A percentile compares a stretch with the other conserved stretches of the same genome.
These are phyloP conservation scores for Macrotyloma uniflorum DNA, from an alignment of 306 rosid genomes.

Conservation along the genomic window DNA sequence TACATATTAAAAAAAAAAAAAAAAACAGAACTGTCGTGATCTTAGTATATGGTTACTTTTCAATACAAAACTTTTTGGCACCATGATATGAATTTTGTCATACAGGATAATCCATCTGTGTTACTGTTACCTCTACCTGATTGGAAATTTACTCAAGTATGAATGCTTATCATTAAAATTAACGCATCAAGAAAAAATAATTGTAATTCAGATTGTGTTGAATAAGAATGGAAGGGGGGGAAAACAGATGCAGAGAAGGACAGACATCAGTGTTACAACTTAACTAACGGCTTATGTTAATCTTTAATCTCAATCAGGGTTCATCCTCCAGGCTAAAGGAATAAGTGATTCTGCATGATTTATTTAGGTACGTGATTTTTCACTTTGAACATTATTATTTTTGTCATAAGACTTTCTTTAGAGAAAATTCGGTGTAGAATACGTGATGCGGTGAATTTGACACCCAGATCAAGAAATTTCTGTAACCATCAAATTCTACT, in stretches of 20 bases:
- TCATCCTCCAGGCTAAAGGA: not conserved
- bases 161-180: too few relatives aligned
- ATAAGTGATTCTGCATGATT: not conserved
- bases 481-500: not conserved
- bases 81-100: not conserved
- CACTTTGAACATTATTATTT: not conserved
- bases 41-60: not conserved
- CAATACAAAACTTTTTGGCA: not conserved
- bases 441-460: not conserved
- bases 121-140: not conserved
- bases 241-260: too few relatives aligned
- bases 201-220: too few relatives aligned
- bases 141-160: slow-evolving; percentile 5
- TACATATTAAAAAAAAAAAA: too few relatives aligned
- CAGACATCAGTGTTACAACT: not conserved
- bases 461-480: not conserved
- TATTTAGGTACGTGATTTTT: not conserved
- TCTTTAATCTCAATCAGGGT: not conserved
- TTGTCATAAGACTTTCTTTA: not conserved
- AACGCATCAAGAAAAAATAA: too few relatives aligned
- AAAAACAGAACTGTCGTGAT: too few relatives aligned
- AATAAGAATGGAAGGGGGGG: too few relatives aligned
- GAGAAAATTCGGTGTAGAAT: not conserved
- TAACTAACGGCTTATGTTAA: not conserved
- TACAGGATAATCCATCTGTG: not conserved